These are phyloP conservation scores for Malassezia equina DNA, from an alignment of 1,284 basidiomycete genomes.

Conservation along the genomic window DNA sequence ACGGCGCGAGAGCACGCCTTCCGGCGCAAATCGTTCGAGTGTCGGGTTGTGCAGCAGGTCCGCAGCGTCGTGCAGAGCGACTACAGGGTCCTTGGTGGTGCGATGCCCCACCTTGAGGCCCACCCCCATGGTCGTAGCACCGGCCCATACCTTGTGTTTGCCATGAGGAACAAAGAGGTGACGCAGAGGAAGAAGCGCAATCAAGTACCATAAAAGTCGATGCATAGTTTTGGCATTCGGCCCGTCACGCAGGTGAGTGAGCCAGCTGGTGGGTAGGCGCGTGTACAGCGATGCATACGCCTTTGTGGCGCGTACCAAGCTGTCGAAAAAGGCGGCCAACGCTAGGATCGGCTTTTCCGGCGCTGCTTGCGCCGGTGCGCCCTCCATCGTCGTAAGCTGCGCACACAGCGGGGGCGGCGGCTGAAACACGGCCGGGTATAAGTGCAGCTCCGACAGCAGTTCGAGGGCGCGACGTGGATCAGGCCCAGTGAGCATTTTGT, in stretches of 20 bases:
- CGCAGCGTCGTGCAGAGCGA: constrained; percentile 15
- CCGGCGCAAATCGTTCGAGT: constrained; percentile 12
- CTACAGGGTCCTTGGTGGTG: constrained; percentile 33
- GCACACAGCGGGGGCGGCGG: constrained; percentile 18
- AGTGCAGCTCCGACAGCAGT: constrained; percentile 29
- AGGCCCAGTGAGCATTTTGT: constrained; percentile 47
- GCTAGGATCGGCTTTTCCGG: constrained; percentile 13
- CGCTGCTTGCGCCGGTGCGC: not conserved
- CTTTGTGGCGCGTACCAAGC: constrained; percentile 14
- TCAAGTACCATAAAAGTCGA: constrained; percentile 26
- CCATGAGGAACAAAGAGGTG: constrained; percentile 27
- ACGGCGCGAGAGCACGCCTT: not conserved
- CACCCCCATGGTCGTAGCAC: constrained; percentile 25
- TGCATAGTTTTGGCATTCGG: constrained; percentile 15
- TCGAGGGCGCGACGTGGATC: constrained; percentile 31
- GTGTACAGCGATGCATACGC: constrained; percentile 16
- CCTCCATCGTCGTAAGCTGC: not conserved
- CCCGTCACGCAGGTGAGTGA: constrained; percentile 9
- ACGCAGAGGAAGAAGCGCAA: constrained; percentile 25
- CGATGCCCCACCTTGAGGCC: constrained; percentile 41
- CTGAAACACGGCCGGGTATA: constrained; percentile 35
- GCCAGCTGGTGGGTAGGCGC: constrained; percentile 19
- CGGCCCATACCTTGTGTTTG: constrained; percentile 34
- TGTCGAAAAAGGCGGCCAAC: constrained; percentile 7
- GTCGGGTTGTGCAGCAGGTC: constrained; percentile 3